Conservation (phyloP, 352 stramenopile genomes). For the Halophytophthora batemanensis region DNA sequence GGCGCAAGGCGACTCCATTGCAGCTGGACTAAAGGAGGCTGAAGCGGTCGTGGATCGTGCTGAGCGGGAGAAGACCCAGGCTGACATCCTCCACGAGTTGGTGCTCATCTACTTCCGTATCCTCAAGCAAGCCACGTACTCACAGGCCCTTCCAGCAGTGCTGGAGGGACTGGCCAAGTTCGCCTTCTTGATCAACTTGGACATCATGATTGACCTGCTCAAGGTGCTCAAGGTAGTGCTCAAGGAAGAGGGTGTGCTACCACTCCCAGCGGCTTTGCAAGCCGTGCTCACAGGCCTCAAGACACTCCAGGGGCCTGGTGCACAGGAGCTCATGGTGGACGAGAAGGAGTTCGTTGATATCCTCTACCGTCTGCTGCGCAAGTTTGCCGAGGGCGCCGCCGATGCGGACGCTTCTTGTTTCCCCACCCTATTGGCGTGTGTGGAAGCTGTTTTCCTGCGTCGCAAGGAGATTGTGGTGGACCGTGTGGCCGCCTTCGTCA, state of each 20-base stretch:
- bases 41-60: conserved; percentile 92
- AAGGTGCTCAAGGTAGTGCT: conserved; percentile 94
- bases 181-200: conserved; percentile 97
- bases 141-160: conserved; percentile 88
- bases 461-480: conserved; percentile 94
- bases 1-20: conserved; percentile 81
- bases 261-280: conserved; percentile 64
- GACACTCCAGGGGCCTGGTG: conserved; percentile 90
- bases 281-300: conserved; percentile 92
- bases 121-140: conserved; percentile 90
- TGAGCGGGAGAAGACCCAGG: conserved; percentile 92
- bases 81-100: conserved; percentile 93
- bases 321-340: conserved; percentile 94
- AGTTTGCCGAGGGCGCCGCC: conserved; percentile 64
- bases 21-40: conserved; percentile 92
- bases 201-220: conserved; percentile 96
- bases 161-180: conserved; percentile 94
- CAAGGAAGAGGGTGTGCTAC: conserved; percentile 63
- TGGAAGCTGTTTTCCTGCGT: conserved; percentile 92
- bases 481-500: conserved; percentile 94
- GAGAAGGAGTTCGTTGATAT: conserved; percentile 96
- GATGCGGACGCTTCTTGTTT: conserved; percentile 48
- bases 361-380: conserved; percentile 89
- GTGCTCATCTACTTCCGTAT: conserved; percentile 97
- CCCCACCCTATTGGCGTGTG: conserved; percentile 81